Percentiles rank a stretch among this genome's conserved stretches.
These are phyloP conservation scores for Vigna hirtella DNA, from an alignment of 306 rosid genomes.

Conservation along the genomic window DNA sequence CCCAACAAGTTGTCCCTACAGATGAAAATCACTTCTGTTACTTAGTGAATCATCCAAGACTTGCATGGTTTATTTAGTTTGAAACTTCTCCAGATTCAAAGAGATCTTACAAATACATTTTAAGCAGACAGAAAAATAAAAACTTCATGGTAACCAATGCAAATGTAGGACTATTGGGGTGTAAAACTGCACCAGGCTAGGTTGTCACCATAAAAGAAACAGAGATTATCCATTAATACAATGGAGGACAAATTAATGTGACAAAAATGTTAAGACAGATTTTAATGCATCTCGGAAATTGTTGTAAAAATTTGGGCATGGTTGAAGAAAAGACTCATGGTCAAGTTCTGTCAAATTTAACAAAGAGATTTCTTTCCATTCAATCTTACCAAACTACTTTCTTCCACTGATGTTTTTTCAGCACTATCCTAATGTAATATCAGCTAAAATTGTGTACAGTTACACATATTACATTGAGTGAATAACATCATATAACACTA, in stretches of 20 bases:
- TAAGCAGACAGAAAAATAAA: not conserved
- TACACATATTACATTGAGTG: not conserved
- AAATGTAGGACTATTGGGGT: slow-evolving; percentile 26
- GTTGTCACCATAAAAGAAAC: slow-evolving; percentile 1
- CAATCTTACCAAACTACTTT: not conserved
- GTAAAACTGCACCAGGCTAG: not conserved
- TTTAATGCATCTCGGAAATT: not conserved
- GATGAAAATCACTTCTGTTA: not conserved
- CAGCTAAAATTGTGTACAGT: not conserved
- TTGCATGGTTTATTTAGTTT: slow-evolving; percentile 36
- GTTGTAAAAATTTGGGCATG: slow-evolving; percentile 4
- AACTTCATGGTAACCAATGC: not conserved
- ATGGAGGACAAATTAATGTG: slow-evolving; percentile 13
- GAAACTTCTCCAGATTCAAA: not conserved
- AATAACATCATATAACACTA: not conserved
- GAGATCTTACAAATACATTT: not conserved
- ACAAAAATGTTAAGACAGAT: slow-evolving; percentile 30
- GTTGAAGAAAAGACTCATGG: not conserved
- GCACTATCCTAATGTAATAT: not conserved
- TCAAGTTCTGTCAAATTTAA: not conserved
- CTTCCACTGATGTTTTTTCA: not conserved
- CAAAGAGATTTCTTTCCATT: not conserved
- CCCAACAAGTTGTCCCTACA: not conserved
- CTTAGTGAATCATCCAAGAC: not conserved
- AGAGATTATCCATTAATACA: not conserved